Conservation (phyloP, 106 monocot species). For the Ottelia alismoides region DNA sequence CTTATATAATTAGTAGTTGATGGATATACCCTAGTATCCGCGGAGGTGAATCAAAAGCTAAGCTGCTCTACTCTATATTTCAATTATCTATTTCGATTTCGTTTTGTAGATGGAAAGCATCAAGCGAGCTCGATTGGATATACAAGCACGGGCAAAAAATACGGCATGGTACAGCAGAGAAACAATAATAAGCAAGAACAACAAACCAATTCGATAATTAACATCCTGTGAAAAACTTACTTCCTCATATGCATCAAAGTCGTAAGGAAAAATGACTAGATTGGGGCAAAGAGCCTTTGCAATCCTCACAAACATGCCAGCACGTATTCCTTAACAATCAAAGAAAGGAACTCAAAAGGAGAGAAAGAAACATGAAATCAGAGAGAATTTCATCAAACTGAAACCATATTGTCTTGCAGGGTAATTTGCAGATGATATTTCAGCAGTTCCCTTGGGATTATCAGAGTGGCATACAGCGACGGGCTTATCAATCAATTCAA, state of each 20-base stretch:
- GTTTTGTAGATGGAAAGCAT: too few relatives aligned
- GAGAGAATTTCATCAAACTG: neutral
- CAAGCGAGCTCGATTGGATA: too few relatives aligned
- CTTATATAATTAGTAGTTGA: too few relatives aligned
- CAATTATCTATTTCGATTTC: too few relatives aligned
- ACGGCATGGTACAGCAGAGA: too few relatives aligned
- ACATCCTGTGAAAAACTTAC: conserved; percentile 32
- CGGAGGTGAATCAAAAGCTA: too few relatives aligned
- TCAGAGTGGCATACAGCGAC: conserved; percentile 92
- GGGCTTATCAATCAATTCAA: conserved; percentile 69
- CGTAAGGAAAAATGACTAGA: conserved; percentile 78
- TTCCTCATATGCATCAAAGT: conserved; percentile 89
- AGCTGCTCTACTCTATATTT: too few relatives aligned
- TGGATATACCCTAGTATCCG: too few relatives aligned
- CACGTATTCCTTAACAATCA: conserved; percentile 44
- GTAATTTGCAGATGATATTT: conserved; percentile 98
- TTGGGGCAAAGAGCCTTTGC: conserved; percentile 78
- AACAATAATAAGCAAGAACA: neutral
- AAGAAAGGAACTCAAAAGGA: neutral
- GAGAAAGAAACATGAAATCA: neutral
- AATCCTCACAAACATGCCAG: conserved; percentile 98
- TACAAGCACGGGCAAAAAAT: too few relatives aligned
- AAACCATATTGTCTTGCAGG: conserved; percentile 75
- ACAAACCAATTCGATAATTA: neutral
- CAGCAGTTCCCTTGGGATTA: conserved; percentile 93